Conservation (phyloP, 345 rosid species). For the Syzygium jambos region DNA sequence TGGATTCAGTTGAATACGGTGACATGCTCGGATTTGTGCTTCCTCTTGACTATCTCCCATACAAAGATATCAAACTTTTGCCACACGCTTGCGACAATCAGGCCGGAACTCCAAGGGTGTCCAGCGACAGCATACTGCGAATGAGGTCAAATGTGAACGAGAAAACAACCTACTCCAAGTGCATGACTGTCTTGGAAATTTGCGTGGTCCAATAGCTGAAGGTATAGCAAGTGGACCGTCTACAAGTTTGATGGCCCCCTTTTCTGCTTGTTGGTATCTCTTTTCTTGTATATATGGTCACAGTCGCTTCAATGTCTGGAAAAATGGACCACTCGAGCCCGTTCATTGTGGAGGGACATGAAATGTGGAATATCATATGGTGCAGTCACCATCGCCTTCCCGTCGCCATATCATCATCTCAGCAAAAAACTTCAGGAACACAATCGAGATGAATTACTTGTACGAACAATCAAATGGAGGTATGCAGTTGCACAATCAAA, state of each 20-base stretch:
- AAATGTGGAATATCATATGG: not conserved
- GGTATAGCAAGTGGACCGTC: not conserved
- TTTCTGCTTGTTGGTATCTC: not conserved
- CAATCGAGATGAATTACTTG: not conserved
- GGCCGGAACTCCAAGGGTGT: slow-evolving; percentile 24
- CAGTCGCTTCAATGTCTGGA: not conserved
- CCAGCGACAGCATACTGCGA: not conserved
- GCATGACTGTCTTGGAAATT: not conserved
- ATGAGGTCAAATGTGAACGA: not conserved
- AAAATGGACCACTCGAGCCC: not conserved
- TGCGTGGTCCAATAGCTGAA: not conserved
- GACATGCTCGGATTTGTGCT: no score
- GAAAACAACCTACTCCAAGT: not conserved
- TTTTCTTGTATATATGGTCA: not conserved
- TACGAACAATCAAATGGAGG: not conserved
- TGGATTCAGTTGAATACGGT: no score
- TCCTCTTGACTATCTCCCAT: no score
- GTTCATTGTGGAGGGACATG: not conserved
- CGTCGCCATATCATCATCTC: not conserved
- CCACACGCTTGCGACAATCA: not conserved
- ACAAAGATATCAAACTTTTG: no score
- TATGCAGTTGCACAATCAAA: not conserved
- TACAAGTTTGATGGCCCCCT: not conserved
- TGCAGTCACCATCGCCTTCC: not conserved
- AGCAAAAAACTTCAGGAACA: not conserved